Conservation (phyloP, 805 yeast species). For the Myxozyma lipomycoides region DNA sequence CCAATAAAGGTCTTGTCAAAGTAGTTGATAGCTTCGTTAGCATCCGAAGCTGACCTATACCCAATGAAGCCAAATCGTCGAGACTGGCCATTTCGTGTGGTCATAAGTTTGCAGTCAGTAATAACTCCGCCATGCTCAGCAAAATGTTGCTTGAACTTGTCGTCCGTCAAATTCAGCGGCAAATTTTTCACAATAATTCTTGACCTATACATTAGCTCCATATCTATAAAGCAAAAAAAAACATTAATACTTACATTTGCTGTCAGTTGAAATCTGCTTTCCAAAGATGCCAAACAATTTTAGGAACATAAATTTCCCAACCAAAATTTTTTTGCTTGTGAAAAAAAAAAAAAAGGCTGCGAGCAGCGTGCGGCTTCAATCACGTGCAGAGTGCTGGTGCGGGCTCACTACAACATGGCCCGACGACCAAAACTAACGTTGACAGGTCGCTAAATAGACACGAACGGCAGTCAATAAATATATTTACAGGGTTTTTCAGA, state of each 20-base stretch:
- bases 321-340: background rate
- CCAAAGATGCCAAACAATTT: no score
- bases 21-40: slow-evolving; percentile 69
- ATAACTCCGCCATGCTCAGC: slow-evolving; percentile 51
- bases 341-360: no score
- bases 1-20: slow-evolving; percentile 78
- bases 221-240: no score
- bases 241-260: no score
- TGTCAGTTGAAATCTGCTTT: no score
- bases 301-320: background rate
- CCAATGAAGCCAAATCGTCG: slow-evolving; percentile 94
- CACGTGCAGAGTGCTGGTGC: no score
- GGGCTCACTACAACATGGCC: no score
- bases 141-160: slow-evolving; percentile 64
- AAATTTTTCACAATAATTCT: slow-evolving; percentile 89
- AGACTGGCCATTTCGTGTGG: slow-evolving; percentile 76
- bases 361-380: no score
- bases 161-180: slow-evolving; percentile 75
- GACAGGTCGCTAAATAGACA: no score
- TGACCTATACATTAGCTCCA: slow-evolving; percentile 42
- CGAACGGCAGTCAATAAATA: no score
- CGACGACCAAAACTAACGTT: no score
- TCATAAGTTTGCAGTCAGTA: slow-evolving; percentile 84
- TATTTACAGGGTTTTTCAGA: no score
- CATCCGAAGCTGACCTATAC: slow-evolving; percentile 67